Evolutionary conservation across 1,284 basidiomycete genomes (phyloP), one percentile per base, ranked within the genome.

Genomic region (Fomes fomentarius): DNA sequence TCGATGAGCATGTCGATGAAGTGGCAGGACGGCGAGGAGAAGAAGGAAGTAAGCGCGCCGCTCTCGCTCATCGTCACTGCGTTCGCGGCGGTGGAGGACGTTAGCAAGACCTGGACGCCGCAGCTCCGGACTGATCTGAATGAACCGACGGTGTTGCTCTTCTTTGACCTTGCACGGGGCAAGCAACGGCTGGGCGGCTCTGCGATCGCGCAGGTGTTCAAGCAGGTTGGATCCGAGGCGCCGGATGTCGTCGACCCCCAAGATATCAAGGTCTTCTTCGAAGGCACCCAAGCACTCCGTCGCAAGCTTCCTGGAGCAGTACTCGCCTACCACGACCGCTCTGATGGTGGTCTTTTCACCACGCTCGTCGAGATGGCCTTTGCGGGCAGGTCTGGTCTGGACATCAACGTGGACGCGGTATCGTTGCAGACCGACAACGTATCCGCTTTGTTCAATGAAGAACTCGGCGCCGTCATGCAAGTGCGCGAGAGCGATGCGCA

Each of bases 1-100:
- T 98, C 95, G 3, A 98, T 99, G 97, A 96, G 93, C 30, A 99
- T 99, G 96, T 91, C 92, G 57, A 99, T 98, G 96, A 91, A 88
- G 64, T 99, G 96, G 96, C 51, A 62, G 42, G 71, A 89, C 25
- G 79, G 79, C 8, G 48, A 30, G 22, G 82, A 87, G 60, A 76
- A 84, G 66, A 87, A 86, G 56, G 88, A 95, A 66, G 93, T 99
- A 54, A 96, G 87, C 39, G 83, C 96, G 4, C 97, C 96, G 2
- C 73, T 98, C 46, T 97, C 95, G 21, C 78, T 97, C 61, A 93
- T 98, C 67, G 85, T 98, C 56, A 98, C 97, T 14, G 96, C 96
- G 0, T 99, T 99, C 67, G 89, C 94, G 1, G 87, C 91, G 1
- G 94, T 98, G 47, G 74, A 88, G 62, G 82, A 96, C 67, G 83